Conservation (phyloP, 2,329 filamentous ascomycete species). For the Fusarium stilboides region DNA sequence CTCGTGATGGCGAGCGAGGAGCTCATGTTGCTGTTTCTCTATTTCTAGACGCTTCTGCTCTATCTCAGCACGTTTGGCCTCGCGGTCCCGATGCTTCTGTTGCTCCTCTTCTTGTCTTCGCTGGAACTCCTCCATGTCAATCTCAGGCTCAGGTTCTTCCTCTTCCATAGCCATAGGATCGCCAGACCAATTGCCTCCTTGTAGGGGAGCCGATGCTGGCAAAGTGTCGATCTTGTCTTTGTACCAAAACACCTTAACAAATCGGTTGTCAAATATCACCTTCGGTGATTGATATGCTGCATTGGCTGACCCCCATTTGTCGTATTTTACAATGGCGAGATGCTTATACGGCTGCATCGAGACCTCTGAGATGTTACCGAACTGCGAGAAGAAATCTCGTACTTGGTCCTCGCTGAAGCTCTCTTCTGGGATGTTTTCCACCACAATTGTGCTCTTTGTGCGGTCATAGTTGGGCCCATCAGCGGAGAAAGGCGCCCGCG, state of each 20-base stretch:
- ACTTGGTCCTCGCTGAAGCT: constrained; percentile 76
- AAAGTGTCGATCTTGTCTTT: constrained; percentile 65
- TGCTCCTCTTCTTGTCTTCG: constrained; percentile 81
- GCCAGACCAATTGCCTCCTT: constrained; percentile 48
- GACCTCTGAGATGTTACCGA: constrained; percentile 76
- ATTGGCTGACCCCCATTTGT: constrained; percentile 75
- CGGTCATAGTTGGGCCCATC: constrained; percentile 75
- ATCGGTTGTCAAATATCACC: constrained; percentile 86
- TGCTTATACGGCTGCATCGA: constrained; percentile 76
- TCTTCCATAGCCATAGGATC: constrained; percentile 37
- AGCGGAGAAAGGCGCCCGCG: constrained; percentile 73
- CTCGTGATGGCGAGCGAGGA: constrained; percentile 74
- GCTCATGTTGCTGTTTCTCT: constrained; percentile 73
- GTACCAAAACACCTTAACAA: constrained; percentile 88
- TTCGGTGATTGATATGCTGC: constrained; percentile 83
- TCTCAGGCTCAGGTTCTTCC: constrained; percentile 62
- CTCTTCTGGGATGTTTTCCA: constrained; percentile 84
- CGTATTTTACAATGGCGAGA: constrained; percentile 79
- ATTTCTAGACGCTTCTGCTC: constrained; percentile 75
- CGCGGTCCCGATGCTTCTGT: constrained; percentile 75
- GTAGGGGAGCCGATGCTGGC: constrained; percentile 47
- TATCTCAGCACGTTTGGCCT: constrained; percentile 73
- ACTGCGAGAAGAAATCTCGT: constrained; percentile 78
- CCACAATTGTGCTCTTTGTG: constrained; percentile 77
- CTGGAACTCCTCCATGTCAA: constrained; percentile 79